Evolutionary conservation across 2,329 filamentous ascomycete genomes (phyloP), one percentile per base, ranked within the genome.

Genomic region (Aspergillus udagawae): DNA sequence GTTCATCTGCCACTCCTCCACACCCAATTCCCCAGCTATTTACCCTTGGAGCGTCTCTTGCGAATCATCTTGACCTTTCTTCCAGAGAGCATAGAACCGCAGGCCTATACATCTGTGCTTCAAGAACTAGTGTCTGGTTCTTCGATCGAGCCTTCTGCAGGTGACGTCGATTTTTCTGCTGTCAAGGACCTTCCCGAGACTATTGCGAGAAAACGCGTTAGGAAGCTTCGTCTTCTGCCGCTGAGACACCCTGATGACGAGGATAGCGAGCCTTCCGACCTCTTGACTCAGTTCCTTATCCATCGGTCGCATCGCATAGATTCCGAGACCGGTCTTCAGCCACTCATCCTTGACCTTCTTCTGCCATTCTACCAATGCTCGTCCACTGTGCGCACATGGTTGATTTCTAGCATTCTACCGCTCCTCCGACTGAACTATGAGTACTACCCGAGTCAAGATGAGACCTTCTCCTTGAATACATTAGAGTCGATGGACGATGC

Each of bases 261-360:
- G 42, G 64, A 76, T 29, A 70, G 72, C 42, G 72, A 74, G 41
- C 70, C 77, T 3, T 67, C 77, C 25, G 82, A 84, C 60, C 64
- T 75, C 1, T 67, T 86, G 47, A 80, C 79, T 9, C 76, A 79
- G 56, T 88, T 87, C 63, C 68, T 88, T 17, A 79, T 86, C 54
- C 82, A 85, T 64, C 83, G 84, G 54, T 80, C 84, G 23, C 78
- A 85, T 65, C 77, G 77, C 47, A 85, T 88, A 51, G 85, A 87
- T 59, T 67, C 74, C 9, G 79, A 86, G 70, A 84, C 82, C 2
- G 82, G 84, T 29, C 74, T 86, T 17, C 77, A 86, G 52, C 78
- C 79, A 21, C 76, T 85, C 49, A 72, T 86, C 3, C 79, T 82
- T 6, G 73, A 80, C 20, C 80, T 88, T 38, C 67, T 86, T 35